These are phyloP conservation scores for Lepiota brunneoincarnata DNA, from an alignment of 768 basidiomycete genomes.

Conservation along the genomic window DNA sequence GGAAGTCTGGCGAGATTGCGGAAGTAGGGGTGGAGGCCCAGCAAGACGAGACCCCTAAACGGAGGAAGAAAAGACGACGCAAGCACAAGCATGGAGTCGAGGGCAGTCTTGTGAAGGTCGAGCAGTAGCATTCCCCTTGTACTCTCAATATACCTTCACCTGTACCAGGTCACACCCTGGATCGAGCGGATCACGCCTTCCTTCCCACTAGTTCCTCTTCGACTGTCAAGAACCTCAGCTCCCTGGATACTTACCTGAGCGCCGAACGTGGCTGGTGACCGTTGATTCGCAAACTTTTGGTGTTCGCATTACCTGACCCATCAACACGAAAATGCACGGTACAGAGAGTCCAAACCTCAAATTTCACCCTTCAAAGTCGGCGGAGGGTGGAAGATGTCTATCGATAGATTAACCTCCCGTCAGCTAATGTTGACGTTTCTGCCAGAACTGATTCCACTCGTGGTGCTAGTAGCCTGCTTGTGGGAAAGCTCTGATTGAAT, in stretches of 20 bases:
- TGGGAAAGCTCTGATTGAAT: too few species aligned
- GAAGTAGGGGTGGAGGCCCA: conserved; percentile 31
- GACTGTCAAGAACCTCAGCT: neutral
- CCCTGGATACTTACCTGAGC: too few species aligned
- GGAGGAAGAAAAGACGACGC: conserved; percentile 17
- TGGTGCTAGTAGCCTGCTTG: neutral
- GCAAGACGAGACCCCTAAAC: conserved; percentile 6
- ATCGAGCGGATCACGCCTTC: neutral
- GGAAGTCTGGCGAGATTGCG: conserved; percentile 17
- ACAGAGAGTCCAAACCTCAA: too few species aligned
- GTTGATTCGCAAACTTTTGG: too few species aligned
- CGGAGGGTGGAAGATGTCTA: too few species aligned
- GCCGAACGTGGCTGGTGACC: too few species aligned
- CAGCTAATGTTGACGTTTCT: neutral
- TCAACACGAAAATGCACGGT: too few species aligned
- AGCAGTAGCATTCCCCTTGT: neutral
- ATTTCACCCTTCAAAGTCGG: too few species aligned
- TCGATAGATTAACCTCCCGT: neutral
- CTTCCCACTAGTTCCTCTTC: neutral
- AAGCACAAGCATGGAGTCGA: conserved; percentile 21
- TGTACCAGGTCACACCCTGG: neutral
- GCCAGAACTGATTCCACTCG: neutral
- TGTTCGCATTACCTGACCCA: too few species aligned
- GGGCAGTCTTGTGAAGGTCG: neutral
- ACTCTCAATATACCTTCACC: neutral